Conservation (phyloP, 2,329 filamentous ascomycete species). For the Sclerotinia borealis region DNA sequence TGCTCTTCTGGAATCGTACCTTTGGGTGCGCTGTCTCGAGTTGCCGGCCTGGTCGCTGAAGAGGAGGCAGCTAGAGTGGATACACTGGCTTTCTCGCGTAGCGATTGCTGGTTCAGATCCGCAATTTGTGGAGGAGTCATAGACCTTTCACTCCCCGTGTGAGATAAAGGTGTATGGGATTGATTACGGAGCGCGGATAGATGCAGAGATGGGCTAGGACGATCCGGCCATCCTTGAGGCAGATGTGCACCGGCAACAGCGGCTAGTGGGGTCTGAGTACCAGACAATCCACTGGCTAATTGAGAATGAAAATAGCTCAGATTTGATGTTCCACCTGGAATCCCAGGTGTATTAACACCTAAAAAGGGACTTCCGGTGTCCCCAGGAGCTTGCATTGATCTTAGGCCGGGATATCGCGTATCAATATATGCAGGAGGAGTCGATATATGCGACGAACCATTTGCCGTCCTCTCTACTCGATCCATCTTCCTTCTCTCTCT, state of each 20-base stretch:
- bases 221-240: conserved; percentile 43
- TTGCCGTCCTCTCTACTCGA: conserved; percentile 33
- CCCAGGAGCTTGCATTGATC: conserved; percentile 26
- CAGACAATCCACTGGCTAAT: conserved; percentile 63
- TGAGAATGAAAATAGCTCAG: conserved; percentile 80
- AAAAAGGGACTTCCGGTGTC: conserved; percentile 52
- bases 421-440: conserved; percentile 37
- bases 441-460: conserved; percentile 16
- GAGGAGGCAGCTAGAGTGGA: conserved; percentile 54
- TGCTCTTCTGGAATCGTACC: conserved; percentile 28
- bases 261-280: conserved; percentile 72
- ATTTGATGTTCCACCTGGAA: conserved; percentile 68
- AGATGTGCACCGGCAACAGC: conserved; percentile 69
- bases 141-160: conserved; percentile 30
- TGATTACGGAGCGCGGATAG: conserved; percentile 21
- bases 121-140: conserved; percentile 32
- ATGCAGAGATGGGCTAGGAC: conserved; percentile 21
- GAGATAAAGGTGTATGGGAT: conserved; percentile 10
- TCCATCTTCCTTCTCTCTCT: conserved; percentile 34
- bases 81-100: conserved; percentile 56
- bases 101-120: conserved; percentile 34
- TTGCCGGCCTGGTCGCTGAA: conserved; percentile 50
- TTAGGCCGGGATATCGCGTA: conserved; percentile 33
- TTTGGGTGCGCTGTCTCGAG: conserved; percentile 42
- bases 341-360: conserved; percentile 54